Percentiles rank a stretch among this genome's conserved stretches.
These are phyloP conservation scores for Quercus variabilis DNA, from an alignment of 306 rosid genomes.

Conservation along the genomic window DNA sequence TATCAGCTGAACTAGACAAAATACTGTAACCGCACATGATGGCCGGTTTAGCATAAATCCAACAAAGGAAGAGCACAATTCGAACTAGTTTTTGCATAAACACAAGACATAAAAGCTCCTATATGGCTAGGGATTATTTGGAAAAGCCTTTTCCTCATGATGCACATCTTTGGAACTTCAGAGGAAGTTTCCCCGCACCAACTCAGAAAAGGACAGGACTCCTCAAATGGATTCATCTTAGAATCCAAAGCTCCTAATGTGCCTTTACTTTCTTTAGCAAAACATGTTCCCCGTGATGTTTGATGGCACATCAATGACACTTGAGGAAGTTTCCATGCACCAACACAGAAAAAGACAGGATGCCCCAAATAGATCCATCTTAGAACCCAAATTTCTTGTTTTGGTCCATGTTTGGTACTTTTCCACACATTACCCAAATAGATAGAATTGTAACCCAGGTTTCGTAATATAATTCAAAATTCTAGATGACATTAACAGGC, in stretches of 20 bases:
- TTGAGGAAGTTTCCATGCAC: conserved; percentile 12
- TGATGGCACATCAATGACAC: neutral
- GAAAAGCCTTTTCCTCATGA: neutral
- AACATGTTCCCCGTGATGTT: neutral
- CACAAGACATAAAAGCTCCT: neutral
- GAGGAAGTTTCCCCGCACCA: conserved; percentile 12
- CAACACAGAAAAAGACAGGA: neutral
- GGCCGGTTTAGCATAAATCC: neutral
- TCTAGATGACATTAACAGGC: neutral
- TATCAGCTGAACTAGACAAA: neutral
- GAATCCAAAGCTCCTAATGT: neutral
- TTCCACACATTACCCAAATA: conserved; percentile 16
- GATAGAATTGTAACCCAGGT: conserved; percentile 1
- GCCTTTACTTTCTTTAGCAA: neutral
- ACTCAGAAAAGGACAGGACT: neutral
- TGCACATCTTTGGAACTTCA: neutral
- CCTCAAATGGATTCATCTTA: neutral
- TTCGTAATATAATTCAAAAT: neutral
- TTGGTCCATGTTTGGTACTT: neutral
- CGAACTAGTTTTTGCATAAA: neutral
- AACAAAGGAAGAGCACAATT: neutral
- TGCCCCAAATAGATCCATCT: neutral
- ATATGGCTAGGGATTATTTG: neutral
- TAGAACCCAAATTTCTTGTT: neutral
- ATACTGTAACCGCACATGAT: neutral